Evolutionary conservation across 2,329 filamentous ascomycete genomes (phyloP).

Genomic region (Ceratocystiopsis brevicomis): DNA sequence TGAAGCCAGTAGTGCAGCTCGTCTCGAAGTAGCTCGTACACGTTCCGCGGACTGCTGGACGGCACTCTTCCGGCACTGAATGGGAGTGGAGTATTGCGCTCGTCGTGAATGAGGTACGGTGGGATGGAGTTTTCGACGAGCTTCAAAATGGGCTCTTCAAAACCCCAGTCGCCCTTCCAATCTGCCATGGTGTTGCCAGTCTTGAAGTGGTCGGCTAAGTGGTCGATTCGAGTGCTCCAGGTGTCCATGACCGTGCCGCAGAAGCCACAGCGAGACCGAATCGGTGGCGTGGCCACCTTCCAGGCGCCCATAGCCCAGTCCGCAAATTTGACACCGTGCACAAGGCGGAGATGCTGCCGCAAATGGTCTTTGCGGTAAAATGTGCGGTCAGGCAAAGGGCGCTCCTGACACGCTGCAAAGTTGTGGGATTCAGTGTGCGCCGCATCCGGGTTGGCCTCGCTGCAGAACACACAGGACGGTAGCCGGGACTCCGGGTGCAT

Average conservation of each 20-base stretch:
- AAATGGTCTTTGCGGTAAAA: constrained; percentile 50
- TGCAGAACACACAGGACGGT: constrained; percentile 40
- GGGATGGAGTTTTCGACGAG: constrained; percentile 50
- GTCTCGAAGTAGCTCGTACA: constrained; percentile 42
- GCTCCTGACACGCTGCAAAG: constrained; percentile 46
- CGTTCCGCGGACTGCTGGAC: constrained; percentile 30
- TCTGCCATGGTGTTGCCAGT: constrained; percentile 46
- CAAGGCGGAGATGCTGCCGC: constrained; percentile 44
- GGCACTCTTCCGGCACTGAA: constrained; percentile 27
- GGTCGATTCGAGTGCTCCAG: constrained; percentile 41
- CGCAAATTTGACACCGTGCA: constrained; percentile 41
- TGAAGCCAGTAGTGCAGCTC: constrained; percentile 34
- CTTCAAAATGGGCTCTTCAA: constrained; percentile 39
- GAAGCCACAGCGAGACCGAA: constrained; percentile 46
- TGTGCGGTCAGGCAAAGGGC: constrained; percentile 38
- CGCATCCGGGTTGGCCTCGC: constrained; percentile 32
- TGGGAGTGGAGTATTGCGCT: constrained; percentile 36
- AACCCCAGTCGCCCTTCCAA: constrained; percentile 54
- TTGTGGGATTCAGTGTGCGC: constrained; percentile 41
- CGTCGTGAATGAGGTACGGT: constrained; percentile 46
- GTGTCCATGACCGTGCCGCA: constrained; percentile 42
- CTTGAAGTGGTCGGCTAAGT: constrained; percentile 50
- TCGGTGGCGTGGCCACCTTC: constrained; percentile 40
- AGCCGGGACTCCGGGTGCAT: constrained; percentile 41
- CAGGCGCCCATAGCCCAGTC: constrained; percentile 47